Conservation (phyloP, 1,284 basidiomycete species). For the Ganoderma multipileum region DNA sequence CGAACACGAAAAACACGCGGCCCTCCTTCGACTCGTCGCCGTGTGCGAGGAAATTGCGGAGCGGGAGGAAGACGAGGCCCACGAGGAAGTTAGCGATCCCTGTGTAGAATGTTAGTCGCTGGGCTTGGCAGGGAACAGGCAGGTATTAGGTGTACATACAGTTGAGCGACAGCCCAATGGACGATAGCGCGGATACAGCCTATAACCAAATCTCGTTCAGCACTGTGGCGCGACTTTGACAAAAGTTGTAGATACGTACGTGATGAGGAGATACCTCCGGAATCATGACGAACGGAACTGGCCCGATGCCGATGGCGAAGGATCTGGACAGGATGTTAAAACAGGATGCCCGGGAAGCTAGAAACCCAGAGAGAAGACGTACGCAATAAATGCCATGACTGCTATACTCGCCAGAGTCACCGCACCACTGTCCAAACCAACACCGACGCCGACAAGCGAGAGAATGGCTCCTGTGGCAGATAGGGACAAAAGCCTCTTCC, state of each 20-base stretch:
- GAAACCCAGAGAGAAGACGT: slow-evolving; percentile 32
- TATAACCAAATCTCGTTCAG: slow-evolving; percentile 37
- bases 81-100: slow-evolving; percentile 88
- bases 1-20: slow-evolving; percentile 85
- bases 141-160: slow-evolving; percentile 54
- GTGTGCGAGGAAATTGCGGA: slow-evolving; percentile 75
- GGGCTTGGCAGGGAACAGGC: not conserved
- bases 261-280: slow-evolving; percentile 88
- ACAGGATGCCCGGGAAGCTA: not conserved
- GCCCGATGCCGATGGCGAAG: slow-evolving; percentile 91
- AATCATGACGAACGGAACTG: slow-evolving; percentile 91
- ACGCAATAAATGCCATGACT: slow-evolving; percentile 88
- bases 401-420: slow-evolving; percentile 74
- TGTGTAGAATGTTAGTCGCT: slow-evolving; percentile 35
- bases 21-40: slow-evolving; percentile 75
- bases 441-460: slow-evolving; percentile 74
- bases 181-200: slow-evolving; percentile 87
- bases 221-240: not conserved
- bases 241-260: slow-evolving; percentile 48
- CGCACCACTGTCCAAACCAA: slow-evolving; percentile 71
- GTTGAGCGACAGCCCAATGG: slow-evolving; percentile 84
- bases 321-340: slow-evolving; percentile 55
- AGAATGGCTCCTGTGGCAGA: slow-evolving; percentile 69
- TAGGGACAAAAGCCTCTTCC: slow-evolving; percentile 62
- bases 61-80: slow-evolving; percentile 82